Evolutionary conservation across 2,329 filamentous ascomycete species (phyloP), one percentile per base, ranked within the genome.

Genomic region (Coniella lustricola): DNA sequence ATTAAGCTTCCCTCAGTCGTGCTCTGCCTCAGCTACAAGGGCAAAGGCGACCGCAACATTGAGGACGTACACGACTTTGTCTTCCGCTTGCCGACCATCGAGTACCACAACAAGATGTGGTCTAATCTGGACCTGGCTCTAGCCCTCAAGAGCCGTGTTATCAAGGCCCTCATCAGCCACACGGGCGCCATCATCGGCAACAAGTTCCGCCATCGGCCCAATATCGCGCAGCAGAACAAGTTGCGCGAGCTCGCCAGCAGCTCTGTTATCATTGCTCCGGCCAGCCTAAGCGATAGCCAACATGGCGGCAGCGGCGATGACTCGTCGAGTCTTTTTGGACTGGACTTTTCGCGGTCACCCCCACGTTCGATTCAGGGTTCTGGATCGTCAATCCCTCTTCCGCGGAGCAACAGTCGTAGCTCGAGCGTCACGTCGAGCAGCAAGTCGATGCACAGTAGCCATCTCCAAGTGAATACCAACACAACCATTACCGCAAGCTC

Each of bases 91-190:
- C 93, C 93, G 3, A 85, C 87, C 2, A 83, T 98, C 40, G 93
- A 98, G 64, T 97, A 95, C 70, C 82, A 89, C 55, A 98, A 98
- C 75, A 98, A 98, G 73, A 97, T 90, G 8, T 98, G 93, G 93
- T 96, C 90, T 7, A 98, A 97, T 64, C 77, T 98, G 7, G 93
- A 98, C 61, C 79, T 98, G 9, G 90, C 91, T 1, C 75, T 97
- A 41, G 86, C 90, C 13, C 76, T 98, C 46, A 97, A 98, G 71
- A 94, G 90, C 63, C 90, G 95, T 40, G 87, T 97, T 50, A 88
- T 95, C 62, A 87, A 90, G 61, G 91, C 93, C 0, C 76, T 98
- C 39, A 94, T 98, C 59, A 93, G 88, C 2, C 93, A 98, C 62
- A 90, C 91, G 0, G 93, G 93, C 32, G 90, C 93, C 49, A 96